These are phyloP conservation scores for Tricholoma matsutake DNA, from an alignment of 768 basidiomycete species.

Conservation along the genomic window DNA sequence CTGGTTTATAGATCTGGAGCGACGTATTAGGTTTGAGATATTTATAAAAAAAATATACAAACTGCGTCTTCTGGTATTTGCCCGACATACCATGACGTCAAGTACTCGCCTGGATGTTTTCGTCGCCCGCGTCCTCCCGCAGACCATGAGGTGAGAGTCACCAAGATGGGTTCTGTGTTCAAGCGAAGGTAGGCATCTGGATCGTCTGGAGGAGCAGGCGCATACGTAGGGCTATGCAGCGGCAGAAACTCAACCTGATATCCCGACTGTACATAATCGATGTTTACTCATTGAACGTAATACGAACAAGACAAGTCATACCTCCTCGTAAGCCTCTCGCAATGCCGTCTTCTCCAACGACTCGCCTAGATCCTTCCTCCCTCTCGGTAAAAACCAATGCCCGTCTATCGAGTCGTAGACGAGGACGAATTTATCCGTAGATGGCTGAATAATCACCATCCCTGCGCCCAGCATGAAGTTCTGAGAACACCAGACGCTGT, in stretches of 20 bases:
- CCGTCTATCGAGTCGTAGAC: slow-evolving; percentile 36
- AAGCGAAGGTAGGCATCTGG: neutral
- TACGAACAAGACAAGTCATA: slow-evolving; percentile 16
- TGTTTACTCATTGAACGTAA: neutral
- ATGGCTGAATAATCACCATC: slow-evolving; percentile 62
- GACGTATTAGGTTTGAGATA: neutral
- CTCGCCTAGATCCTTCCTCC: slow-evolving; percentile 67
- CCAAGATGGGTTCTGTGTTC: slow-evolving; percentile 16
- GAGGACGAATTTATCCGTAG: slow-evolving; percentile 50
- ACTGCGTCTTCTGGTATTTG: slow-evolving; percentile 41
- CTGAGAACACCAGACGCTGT: slow-evolving; percentile 43
- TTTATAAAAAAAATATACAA: slow-evolving; percentile 16
- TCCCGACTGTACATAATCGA: slow-evolving; percentile 12
- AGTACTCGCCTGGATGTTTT: slow-evolving; percentile 13
- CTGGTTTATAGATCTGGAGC: slow-evolving; percentile 39
- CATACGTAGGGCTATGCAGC: slow-evolving; percentile 11
- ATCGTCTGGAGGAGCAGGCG: slow-evolving; percentile 14
- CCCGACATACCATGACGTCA: slow-evolving; percentile 20
- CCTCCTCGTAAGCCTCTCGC: slow-evolving; percentile 69
- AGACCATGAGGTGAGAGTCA: slow-evolving; percentile 11
- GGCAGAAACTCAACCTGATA: slow-evolving; percentile 16
- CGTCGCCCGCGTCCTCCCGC: slow-evolving; percentile 7
- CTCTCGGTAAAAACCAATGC: slow-evolving; percentile 61
- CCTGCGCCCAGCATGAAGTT: slow-evolving; percentile 61
- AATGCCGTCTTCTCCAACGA: slow-evolving; percentile 55